Base-by-base conservation (phyloP, 768 basidiomycete species). In the Postia placenta region DNA sequence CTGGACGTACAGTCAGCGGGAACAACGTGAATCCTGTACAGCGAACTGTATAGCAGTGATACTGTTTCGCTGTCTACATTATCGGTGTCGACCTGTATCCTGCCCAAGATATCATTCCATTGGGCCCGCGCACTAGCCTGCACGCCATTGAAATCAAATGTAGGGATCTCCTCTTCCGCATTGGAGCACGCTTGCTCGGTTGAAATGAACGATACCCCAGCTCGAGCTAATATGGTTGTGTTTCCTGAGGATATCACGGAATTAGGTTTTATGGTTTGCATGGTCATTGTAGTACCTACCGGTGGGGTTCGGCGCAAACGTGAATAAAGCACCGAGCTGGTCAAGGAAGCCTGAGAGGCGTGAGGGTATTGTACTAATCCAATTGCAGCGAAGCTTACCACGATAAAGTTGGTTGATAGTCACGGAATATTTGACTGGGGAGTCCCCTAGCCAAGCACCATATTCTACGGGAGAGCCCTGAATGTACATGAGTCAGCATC, bases 151-250 rank as follows among this genome's bases (percentile, higher is more conserved):
- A 83, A 82, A 51, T 79, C 74, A 54, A 74, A 81, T 49, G 74
- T 65, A 0, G 77, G 75, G 5, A 85, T 79, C 56, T 85, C 83
- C 38, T 73, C 67, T 52, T 80, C 75, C 2, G 81, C 81, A 52
- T 80, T 83, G 2, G 65, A 55, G 56, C 81, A 85, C 0, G 83
- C 83, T 54, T 83, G 81, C 1, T 69, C 70, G 19, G 69, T 67
- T 3, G 81, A 83, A 45, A 83, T 77, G 54, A 83, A 74, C 0
- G 81, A 83, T 5, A 85, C 74, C n/a, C 83, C 81, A 3, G 78
- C 74, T n/a, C 81, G 76, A 1, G 70, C 79, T 19, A 81, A 67
- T 49, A 85, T 76, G 1, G 71, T 66, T 0, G 75, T 76, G 7
- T 58, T 51, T n/a, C 51, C 55, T 50, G 9, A 2, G 15, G 23